Evolutionary conservation across 805 yeast species (phyloP), one percentile per base, ranked within the genome.

Genomic region (Maudiozyma bulderi): DNA sequence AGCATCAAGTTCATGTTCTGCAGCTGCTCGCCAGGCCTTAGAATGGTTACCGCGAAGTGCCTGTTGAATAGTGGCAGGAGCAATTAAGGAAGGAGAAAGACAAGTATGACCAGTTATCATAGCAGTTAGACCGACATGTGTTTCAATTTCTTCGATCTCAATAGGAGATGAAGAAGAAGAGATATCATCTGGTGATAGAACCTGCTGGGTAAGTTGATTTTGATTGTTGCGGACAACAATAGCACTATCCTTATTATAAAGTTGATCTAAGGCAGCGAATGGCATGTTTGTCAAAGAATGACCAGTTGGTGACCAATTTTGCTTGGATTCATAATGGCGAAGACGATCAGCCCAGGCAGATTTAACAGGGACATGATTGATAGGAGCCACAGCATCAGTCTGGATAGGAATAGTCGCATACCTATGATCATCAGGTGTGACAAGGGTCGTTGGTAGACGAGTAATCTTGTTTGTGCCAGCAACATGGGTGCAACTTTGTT

Each of bases 11-110:
- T 52, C 51, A 6, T 20, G 31, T 10, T 35, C 10, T 26, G 48
- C 46, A 11, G 51, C 53, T 3, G 30, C 41, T 11, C 7, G 6
- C 55, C 53, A 50, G 14, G 37, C 37, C 14, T 11, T 34, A 34
- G 37, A 34, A 34, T 34, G 9, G 9, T 34, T 34, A 11, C 37
- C 37, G 5, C 14, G 9, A 34, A 34, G 11, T 10, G 37, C 37
- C 6, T 6, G 5, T 34, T 34, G 9, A 9, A 34, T 34, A 9
- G 9, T 34, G 13, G 13, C 9, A 7, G 37, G 37, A 9, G 13
- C 5, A 6, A n/a, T 6, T 6, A 34, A n/a, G 6, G 37, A 34
- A 34, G 5, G 14, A 34, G 9, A 10, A 5, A 34, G 14, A 11
- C 9, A 10, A 7, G 37, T 10, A 34, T 34, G 37, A 34, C 37